These are phyloP conservation scores for Phytopythium ostracodes DNA, from an alignment of 352 stramenopile species.

Conservation along the genomic window DNA sequence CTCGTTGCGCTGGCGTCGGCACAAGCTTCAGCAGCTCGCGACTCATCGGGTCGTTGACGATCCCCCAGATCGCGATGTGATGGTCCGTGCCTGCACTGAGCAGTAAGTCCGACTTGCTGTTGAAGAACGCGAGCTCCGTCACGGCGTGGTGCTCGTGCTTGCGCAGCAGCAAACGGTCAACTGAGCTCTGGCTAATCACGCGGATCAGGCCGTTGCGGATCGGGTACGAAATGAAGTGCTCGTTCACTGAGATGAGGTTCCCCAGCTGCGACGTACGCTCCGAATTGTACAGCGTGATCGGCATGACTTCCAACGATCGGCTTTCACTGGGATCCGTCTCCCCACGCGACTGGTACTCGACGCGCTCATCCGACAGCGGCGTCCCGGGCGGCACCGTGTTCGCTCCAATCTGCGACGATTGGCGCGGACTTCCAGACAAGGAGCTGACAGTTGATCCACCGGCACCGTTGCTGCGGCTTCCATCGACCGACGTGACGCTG, in stretches of 20 bases:
- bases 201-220: constrained; percentile 82
- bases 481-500: constrained; percentile 29
- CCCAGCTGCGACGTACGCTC: constrained; percentile 68
- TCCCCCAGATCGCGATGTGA: constrained; percentile 70
- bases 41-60: constrained; percentile 64
- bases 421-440: constrained; percentile 35
- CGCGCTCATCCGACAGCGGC: constrained; percentile 37
- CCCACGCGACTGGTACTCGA: constrained; percentile 49
- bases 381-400: constrained; percentile 38
- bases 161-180: constrained; percentile 64
- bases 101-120: constrained; percentile 60
- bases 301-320: constrained; percentile 75
- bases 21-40: constrained; percentile 64
- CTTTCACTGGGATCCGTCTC: constrained; percentile 34
- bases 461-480: constrained; percentile 30
- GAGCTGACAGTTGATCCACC: constrained; percentile 36
- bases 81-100: constrained; percentile 66
- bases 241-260: constrained; percentile 76
- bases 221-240: constrained; percentile 85
- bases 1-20: constrained; percentile 50
- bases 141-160: constrained; percentile 73
- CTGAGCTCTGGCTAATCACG: constrained; percentile 79
- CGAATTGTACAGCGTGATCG: constrained; percentile 80
- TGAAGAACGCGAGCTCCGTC: constrained; percentile 77
- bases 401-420: constrained; percentile 10